Conservation (phyloP, 768 basidiomycete genomes). For the Daedaleopsis nitida region DNA sequence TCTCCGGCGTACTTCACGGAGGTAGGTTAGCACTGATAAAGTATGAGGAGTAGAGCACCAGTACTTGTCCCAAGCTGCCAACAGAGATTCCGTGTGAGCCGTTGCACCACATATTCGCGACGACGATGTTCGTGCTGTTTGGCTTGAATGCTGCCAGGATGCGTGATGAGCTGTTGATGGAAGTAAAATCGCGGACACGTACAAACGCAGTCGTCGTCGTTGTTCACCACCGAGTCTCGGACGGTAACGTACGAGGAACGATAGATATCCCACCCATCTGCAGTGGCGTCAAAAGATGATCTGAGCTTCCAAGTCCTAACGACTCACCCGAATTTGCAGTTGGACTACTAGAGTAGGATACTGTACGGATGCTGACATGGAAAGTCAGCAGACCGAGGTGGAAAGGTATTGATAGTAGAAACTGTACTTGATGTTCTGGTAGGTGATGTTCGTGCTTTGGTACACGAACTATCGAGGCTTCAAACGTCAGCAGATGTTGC, state of each 20-base stretch:
- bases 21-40: neutral
- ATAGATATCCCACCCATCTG: constrained; percentile 55
- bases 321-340: constrained; percentile 37
- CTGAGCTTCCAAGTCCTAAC: neutral
- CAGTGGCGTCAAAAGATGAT: neutral
- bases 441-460: constrained; percentile 43
- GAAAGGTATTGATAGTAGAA: neutral
- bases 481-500: neutral
- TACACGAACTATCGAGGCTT: constrained; percentile 38
- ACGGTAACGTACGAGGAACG: constrained; percentile 39
- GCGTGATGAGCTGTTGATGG: neutral
- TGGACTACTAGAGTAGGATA: constrained; percentile 38
- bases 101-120: constrained; percentile 46
- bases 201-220: constrained; percentile 45
- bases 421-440: constrained; percentile 38
- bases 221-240: constrained; percentile 40
- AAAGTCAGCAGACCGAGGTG: neutral
- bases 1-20: constrained; percentile 36
- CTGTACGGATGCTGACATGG: constrained; percentile 30
- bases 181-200: constrained; percentile 9
- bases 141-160: constrained; percentile 40
- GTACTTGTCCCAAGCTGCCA: constrained; percentile 47
- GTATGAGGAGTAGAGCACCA: neutral
- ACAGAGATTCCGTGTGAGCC: constrained; percentile 50
- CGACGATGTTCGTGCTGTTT: constrained; percentile 44